phyloP scores from a whole-genome alignment of 2,329 filamentous ascomycete genomes.

The Diplocarpon rosae region DNA sequence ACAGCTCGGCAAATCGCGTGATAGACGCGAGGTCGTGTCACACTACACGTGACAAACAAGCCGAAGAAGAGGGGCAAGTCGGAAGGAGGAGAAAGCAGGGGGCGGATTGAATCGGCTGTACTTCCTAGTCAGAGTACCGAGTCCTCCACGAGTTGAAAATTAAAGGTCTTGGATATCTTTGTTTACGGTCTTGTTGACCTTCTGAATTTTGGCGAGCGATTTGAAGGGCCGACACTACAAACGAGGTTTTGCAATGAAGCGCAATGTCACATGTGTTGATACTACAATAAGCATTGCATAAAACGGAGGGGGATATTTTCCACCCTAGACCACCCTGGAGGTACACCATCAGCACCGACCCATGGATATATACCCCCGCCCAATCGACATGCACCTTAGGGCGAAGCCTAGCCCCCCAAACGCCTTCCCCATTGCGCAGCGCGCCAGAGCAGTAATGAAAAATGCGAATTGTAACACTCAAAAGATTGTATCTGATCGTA shows the following conservation, averaged over 20 bases:
- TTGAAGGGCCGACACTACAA: neutral
- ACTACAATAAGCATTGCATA: neutral
- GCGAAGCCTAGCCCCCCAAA: conserved; percentile 9
- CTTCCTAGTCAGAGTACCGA: too few relatives aligned
- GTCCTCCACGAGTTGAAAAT: too few relatives aligned
- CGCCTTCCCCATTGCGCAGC: conserved; percentile 16
- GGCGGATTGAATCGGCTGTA: too few relatives aligned
- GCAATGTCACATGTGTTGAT: neutral
- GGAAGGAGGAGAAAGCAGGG: neutral
- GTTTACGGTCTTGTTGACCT: too few relatives aligned
- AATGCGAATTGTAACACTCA: conserved; percentile 3
- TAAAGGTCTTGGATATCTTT: too few relatives aligned
- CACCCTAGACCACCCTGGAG: too few relatives aligned
- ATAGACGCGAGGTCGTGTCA: neutral
- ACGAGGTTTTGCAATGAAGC: neutral
- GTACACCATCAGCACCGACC: neutral
- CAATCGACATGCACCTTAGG: conserved; percentile 2
- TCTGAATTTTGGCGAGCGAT: neutral
- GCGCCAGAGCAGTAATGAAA: conserved; percentile 12
- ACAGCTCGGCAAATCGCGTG: neutral
- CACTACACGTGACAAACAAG: neutral
- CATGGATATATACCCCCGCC: conserved; percentile 1
- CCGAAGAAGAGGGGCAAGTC: neutral
- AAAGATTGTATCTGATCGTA: neutral
- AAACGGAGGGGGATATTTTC: too few relatives aligned